phyloP scores from a whole-genome alignment of 768 basidiomycete genomes.

The Filobasidium wieringae region DNA sequence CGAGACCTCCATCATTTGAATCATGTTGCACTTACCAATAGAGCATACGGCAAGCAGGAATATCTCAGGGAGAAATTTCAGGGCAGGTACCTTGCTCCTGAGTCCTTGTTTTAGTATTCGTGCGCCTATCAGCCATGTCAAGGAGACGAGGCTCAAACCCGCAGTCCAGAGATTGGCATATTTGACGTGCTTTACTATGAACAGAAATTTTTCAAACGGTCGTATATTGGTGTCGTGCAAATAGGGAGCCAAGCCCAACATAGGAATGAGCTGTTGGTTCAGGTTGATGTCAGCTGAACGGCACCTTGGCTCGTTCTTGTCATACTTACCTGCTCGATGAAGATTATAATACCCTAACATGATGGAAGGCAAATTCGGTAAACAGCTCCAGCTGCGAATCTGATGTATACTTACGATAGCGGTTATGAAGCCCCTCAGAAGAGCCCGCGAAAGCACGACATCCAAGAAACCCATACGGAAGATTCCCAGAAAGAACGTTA shows the following conservation, averaged over 20 bases:
- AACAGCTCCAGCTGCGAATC: neutral
- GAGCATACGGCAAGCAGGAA: slow-evolving; percentile 71
- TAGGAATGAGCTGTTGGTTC: slow-evolving; percentile 66
- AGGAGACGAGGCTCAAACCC: slow-evolving; percentile 58
- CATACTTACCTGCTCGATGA: slow-evolving; percentile 51
- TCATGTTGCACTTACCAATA: slow-evolving; percentile 50
- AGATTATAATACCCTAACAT: slow-evolving; percentile 57
- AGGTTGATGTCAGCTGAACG: neutral
- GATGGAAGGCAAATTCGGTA: neutral
- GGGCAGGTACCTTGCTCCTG: slow-evolving; percentile 42
- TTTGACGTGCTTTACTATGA: slow-evolving; percentile 51
- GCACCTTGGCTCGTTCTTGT: neutral
- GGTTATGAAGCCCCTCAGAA: slow-evolving; percentile 75
- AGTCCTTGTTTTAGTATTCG: slow-evolving; percentile 40
- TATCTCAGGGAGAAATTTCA: slow-evolving; percentile 80
- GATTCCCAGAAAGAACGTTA: slow-evolving; percentile 74
- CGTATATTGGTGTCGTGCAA: slow-evolving; percentile 17
- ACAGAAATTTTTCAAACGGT: slow-evolving; percentile 51
- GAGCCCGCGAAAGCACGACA: slow-evolving; percentile 77
- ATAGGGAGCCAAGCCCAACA: slow-evolving; percentile 58
- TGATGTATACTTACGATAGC: slow-evolving; percentile 45
- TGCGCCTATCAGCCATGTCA: slow-evolving; percentile 54
- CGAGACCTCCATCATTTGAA: neutral
- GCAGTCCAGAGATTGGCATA: slow-evolving; percentile 54
- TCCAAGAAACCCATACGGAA: slow-evolving; percentile 86